These are phyloP conservation scores for Gnomoniopsis smithogilvyi DNA, from an alignment of 2,329 filamentous ascomycete genomes.

Conservation along the genomic window DNA sequence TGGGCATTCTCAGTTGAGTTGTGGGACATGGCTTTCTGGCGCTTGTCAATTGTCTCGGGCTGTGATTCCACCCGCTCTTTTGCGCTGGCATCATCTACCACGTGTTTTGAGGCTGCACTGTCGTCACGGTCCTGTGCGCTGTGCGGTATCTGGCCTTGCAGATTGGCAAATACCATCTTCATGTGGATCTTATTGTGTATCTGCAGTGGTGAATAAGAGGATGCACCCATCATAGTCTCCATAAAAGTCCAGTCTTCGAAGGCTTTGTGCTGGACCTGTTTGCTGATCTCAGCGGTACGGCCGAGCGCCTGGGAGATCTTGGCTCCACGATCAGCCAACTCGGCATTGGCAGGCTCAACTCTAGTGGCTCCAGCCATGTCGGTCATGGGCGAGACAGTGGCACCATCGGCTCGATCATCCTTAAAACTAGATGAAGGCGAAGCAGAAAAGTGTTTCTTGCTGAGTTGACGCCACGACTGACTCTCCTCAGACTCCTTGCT, in stretches of 20 bases:
- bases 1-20: background rate
- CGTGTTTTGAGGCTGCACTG: background rate
- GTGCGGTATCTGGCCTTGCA: background rate
- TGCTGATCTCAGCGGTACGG: background rate
- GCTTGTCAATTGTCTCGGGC: no score
- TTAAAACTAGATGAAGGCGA: background rate
- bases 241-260: conserved; percentile 9
- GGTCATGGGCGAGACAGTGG: background rate
- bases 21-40: background rate
- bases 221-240: background rate
- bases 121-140: background rate
- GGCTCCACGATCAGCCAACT: background rate
- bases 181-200: conserved; percentile 13
- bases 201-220: conserved; percentile 8
- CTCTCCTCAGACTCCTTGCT: background rate
- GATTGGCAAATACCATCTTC: conserved; percentile 1
- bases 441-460: conserved; percentile 1
- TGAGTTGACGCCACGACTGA: background rate
- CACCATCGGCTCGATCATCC: no score
- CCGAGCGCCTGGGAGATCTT: background rate
- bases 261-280: background rate
- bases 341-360: background rate
- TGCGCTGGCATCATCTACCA: background rate
- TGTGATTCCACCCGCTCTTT: no score
- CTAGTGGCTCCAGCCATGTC: background rate